Evolutionary conservation across 2,329 filamentous ascomycete species (phyloP), one percentile per base, ranked within the genome.

Genomic region (Pseudogymnoascus sp.): DNA sequence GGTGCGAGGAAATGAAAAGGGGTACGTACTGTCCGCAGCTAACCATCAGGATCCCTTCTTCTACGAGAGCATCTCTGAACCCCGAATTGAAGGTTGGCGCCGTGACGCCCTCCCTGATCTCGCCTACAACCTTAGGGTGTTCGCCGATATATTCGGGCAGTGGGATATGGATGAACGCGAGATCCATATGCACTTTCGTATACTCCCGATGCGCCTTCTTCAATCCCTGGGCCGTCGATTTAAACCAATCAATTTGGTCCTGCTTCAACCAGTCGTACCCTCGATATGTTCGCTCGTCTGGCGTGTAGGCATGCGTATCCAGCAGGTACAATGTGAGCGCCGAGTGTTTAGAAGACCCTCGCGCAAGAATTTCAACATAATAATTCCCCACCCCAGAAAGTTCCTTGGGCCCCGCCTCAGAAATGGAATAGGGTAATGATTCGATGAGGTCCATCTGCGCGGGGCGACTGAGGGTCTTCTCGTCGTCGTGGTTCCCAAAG

Each of bases 251-350:
- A 64, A 97, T 96, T 75, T 99, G 95, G 69, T 85, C 92, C 50
- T 88, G 88, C 77, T 97, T 97, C 72, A 99, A 79, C 95, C 95
- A 99, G 76, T 97, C 93, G 73, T 99, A 99, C 59, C 95, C 95
- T n/a, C 86, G 85, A 74, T 87, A 97, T 65, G 90, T 86, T 63
- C 87, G 85, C 76, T 97, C 91, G 72, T 99, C 90, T 0, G 93
- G 93, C 4, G 91, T 91, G 75, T 97, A 96, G 3, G 90, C 83
- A 74, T 99, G 95, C 0, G 93, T 93, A 75, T 99, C 95, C 50
- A 99, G 84, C 68, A 99, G 81, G 76, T 97, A 99, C n/a, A 99
- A 80, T 0, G 93, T 97, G 60, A 99, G 77, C 4, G 95, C 95
- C 1, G 92, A 96, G 76, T 97, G 93, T 65, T 90, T 87, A 15